These are phyloP conservation scores for Alternaria gaisen DNA, from an alignment of 2,329 filamentous ascomycete genomes.

Conservation along the genomic window DNA sequence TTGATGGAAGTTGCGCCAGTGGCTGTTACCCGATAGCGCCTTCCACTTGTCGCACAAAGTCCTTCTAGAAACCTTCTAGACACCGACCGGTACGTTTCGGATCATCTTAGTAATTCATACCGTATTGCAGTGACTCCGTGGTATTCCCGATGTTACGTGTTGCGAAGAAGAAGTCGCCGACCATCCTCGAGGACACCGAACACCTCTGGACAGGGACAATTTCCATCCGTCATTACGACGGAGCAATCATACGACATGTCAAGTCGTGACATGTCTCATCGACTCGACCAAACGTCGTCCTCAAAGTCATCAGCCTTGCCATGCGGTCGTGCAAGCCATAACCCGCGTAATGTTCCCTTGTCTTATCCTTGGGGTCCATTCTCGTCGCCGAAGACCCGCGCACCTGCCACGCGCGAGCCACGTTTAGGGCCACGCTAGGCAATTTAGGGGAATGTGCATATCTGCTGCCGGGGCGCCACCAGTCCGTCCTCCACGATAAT, in stretches of 20 bases:
- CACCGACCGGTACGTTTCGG: not conserved
- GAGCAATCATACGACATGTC: constrained; percentile 15
- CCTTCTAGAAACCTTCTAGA: not conserved
- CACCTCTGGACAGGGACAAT: not conserved
- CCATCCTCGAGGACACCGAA: not conserved
- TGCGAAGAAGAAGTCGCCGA: not conserved
- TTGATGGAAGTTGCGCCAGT: not conserved
- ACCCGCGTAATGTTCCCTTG: constrained; percentile 11
- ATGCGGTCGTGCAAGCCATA: not conserved
- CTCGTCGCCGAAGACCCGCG: constrained; percentile 17
- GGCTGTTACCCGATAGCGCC: not conserved
- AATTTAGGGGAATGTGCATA: constrained; percentile 12
- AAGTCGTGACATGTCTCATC: constrained; percentile 9
- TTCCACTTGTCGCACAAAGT: not conserved
- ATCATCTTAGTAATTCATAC: not conserved
- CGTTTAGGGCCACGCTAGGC: constrained; percentile 25
- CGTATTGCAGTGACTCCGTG: not conserved
- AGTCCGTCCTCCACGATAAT: constrained; percentile 10
- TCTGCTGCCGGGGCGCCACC: constrained; percentile 24
- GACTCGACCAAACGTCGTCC: not conserved
- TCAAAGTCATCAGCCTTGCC: constrained; percentile 8
- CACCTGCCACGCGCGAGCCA: constrained; percentile 24
- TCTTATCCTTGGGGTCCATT: not conserved
- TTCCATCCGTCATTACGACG: constrained; percentile 1
- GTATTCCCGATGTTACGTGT: not conserved